Percentiles rank a stretch among this genome's conserved stretches.
phyloP scores from a whole-genome alignment of 169 alveolate genomes.

The Plasmodium blacklocki region DNA sequence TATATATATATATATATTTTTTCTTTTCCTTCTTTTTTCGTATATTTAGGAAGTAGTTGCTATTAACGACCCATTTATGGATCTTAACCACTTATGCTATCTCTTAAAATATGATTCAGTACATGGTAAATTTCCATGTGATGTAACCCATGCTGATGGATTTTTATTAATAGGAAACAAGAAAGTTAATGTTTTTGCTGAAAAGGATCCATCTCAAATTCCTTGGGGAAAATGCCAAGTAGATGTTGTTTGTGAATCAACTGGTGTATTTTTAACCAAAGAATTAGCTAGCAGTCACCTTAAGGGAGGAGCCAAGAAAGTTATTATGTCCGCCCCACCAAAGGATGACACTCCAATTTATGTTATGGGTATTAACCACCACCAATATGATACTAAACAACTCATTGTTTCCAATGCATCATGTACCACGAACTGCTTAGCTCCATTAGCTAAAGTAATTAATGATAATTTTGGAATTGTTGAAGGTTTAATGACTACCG shows the following conservation, averaged over 20 bases:
- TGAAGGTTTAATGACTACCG: conserved; percentile 99
- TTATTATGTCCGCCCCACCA: conserved; percentile 98
- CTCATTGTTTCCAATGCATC: conserved; percentile 99
- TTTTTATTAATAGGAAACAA: conserved; percentile 89
- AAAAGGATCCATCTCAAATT: conserved; percentile 96
- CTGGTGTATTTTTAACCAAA: conserved; percentile 97
- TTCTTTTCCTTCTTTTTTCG: background rate
- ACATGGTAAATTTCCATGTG: conserved; percentile 93
- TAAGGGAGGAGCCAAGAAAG: conserved; percentile 99
- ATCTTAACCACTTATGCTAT: conserved; percentile 95
- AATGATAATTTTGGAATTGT: conserved; percentile 98
- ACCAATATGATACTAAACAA: conserved; percentile 90
- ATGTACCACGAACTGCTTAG: conserved; percentile 99
- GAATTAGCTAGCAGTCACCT: conserved; percentile 96
- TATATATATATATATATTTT: background rate
- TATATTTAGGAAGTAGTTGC: conserved; percentile 91
- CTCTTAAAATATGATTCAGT: conserved; percentile 97
- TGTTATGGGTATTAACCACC: conserved; percentile 99
- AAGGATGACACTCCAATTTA: conserved; percentile 98
- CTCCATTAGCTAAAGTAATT: conserved; percentile 99
- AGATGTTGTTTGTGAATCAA: conserved; percentile 97
- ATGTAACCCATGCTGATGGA: conserved; percentile 86
- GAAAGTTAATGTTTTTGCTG: conserved; percentile 89
- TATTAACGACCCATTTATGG: conserved; percentile 98
- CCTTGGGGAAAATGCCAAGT: conserved; percentile 98